phyloP scores from a whole-genome alignment of 2,329 filamentous ascomycete genomes.

The Aspergillus melleus region DNA sequence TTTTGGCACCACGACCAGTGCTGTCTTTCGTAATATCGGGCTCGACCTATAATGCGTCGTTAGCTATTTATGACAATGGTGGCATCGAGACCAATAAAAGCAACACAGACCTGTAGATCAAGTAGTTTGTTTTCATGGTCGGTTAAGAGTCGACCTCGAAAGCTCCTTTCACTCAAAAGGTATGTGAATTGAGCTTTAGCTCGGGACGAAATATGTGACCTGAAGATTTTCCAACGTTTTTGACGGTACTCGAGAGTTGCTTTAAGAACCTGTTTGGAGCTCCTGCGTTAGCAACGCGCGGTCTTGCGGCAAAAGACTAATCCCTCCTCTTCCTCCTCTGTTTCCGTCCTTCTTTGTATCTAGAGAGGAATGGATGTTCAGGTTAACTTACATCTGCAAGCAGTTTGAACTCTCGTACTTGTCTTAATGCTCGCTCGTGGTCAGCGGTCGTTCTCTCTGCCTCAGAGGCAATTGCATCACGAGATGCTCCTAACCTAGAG shows the following conservation, averaged over 20 bases:
- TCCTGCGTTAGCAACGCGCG: neutral
- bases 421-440: slow-evolving; percentile 37
- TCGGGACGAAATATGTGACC: slow-evolving; percentile 79
- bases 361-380: too few relatives aligned
- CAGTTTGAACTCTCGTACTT: slow-evolving; percentile 39
- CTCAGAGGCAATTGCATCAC: slow-evolving; percentile 62
- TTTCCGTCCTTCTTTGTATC: too few relatives aligned
- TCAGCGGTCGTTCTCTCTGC: slow-evolving; percentile 38
- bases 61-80: slow-evolving; percentile 1
- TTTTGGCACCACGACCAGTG: slow-evolving; percentile 80
- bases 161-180: slow-evolving; percentile 83
- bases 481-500: slow-evolving; percentile 59
- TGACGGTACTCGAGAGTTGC: slow-evolving; percentile 68
- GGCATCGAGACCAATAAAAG: neutral
- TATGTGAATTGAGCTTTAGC: slow-evolving; percentile 85
- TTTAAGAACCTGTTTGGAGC: slow-evolving; percentile 48
- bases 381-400: slow-evolving; percentile 39
- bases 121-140: slow-evolving; percentile 75
- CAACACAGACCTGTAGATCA: slow-evolving; percentile 64
- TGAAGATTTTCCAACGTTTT: slow-evolving; percentile 76
- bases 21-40: slow-evolving; percentile 68
- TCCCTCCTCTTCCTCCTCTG: too few relatives aligned
- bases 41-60: slow-evolving; percentile 50
- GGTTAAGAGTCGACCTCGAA: slow-evolving; percentile 76
- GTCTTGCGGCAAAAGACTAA: neutral